These are phyloP conservation scores for Glycyrrhiza uralensis DNA, from an alignment of 306 rosid species.

Conservation along the genomic window DNA sequence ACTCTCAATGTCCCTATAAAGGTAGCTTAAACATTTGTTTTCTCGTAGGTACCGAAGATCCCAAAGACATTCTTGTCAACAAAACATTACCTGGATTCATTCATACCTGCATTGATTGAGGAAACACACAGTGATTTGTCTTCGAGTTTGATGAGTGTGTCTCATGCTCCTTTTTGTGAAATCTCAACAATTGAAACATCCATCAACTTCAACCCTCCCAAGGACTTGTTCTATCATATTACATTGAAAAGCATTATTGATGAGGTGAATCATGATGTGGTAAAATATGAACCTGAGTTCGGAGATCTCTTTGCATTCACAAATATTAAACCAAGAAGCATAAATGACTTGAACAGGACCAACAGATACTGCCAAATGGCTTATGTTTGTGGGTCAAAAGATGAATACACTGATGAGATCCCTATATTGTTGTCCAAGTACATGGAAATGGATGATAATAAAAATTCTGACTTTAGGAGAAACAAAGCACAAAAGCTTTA, in stretches of 20 bases:
- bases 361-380: slow-evolving; percentile 35
- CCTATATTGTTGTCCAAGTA: slow-evolving; percentile 19
- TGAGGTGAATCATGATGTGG: background rate
- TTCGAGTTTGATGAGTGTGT: slow-evolving; percentile 31
- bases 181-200: slow-evolving; percentile 8
- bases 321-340: slow-evolving; percentile 25
- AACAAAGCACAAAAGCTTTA: slow-evolving; percentile 14
- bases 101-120: slow-evolving; percentile 47
- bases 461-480: background rate
- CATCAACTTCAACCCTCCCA: background rate
- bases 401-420: background rate
- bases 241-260: background rate
- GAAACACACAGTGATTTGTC: slow-evolving; percentile 51
- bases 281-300: slow-evolving; percentile 32
- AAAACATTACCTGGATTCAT: slow-evolving; percentile 39
- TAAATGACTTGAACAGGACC: slow-evolving; percentile 34
- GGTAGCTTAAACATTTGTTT: background rate
- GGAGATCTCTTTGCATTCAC: slow-evolving; percentile 60
- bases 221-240: slow-evolving; percentile 21
- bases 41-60: slow-evolving; percentile 41
- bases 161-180: slow-evolving; percentile 32
- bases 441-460: background rate
- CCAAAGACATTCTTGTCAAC: slow-evolving; percentile 40
- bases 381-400: slow-evolving; percentile 21
- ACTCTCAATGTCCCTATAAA: background rate